Base-by-base conservation (phyloP, 2,329 filamentous ascomycete species). In the Microcyclosporella mali region DNA sequence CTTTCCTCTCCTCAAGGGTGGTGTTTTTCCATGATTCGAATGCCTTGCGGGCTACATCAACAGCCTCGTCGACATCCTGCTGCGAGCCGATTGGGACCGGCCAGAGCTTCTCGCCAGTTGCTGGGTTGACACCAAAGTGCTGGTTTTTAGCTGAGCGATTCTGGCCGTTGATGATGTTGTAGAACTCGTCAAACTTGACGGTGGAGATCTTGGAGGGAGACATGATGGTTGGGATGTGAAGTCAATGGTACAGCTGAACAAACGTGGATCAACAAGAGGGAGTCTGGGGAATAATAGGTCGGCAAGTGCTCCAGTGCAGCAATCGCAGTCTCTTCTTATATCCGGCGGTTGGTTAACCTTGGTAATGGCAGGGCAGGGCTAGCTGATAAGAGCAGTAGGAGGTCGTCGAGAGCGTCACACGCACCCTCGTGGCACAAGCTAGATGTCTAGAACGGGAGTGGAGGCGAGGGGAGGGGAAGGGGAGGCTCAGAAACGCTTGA, bases 141-240 rank as follows among this genome's bases (percentile, higher is more conserved):
- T 60, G 53, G 32, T 55, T 48, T 38, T 62, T 58, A 47, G 48
- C 49, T 17, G 45, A 46, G 36, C 61, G 58, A 27, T 52, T 49
- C 56, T 65, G 50, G 53, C 64, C 64, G 42, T 66, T 59, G 47
- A 67, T 54, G 49, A 62, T 60, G 56, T 67, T 67, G 56, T 56
- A 52, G 59, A 67, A 67, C 36, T 56, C 56, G 46, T 62, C 60
- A 48, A 58, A 67, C 39, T 54, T 51, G 50, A 67, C 58, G 39
- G 49, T 56, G 37, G 62, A 61, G 14, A 67, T 61, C 21, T 44
- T 44, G n/a, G 41, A 44, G 29, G 41, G 41, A 38, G 41, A 43
- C 41, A 43, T 43, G 34, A 16, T 34, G 3, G 30, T 12, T 6
- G 30, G 6, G 4, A 12, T 32, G 6, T 32, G 6, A 4, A 6